Evolutionary conservation across 495 filamentous ascomycete genomes (phyloP), one percentile per base, ranked within the genome.

Genomic region (Daldinia bambusicola): DNA sequence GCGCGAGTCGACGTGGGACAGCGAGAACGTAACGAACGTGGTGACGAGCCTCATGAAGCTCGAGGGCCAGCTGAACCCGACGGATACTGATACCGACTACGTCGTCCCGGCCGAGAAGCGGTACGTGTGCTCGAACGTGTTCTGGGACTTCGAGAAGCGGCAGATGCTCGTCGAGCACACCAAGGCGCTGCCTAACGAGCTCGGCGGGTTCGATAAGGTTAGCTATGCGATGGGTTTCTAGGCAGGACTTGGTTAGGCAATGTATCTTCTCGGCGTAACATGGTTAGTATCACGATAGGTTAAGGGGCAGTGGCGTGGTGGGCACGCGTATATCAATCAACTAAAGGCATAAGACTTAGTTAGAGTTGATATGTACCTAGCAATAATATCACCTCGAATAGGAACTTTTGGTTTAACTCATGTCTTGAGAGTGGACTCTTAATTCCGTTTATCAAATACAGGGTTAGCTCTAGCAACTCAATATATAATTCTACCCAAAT

Each of bases 181-280:
- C 31, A 72, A 72, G 45, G 40, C 72, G 2, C 55, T 73, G 18
- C 73, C 70, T 2, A 41, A 73, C 32, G 55, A 30, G 1, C 13
- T 67, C 8, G 71, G 71, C 36, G 59, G 82, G 75, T 81, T 83
- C 55, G 79, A 82, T 53, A 83, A 78, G 66, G 83, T 83, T 76
- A 76, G 75, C 0, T 80, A 81, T 63, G 77, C 81, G 75, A 63
- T 83, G 48, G 78, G 80, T 48, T 48, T 50, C 7, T 73, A 51
- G 45, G 45, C 2, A 30, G 36, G 38, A 31, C 52, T 34, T 36
- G 14, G 26, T 36, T 4, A 12, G 26, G 26, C 5, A 2, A 6
- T 1, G 6, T 36, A 10, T 36, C 34, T 36, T 36, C 32, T 32
- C 8, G 32, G 50, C 26, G 30, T 53, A 30, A 26, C 22, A 14